Evolutionary conservation across 1,284 basidiomycete genomes (phyloP), one percentile per base, ranked within the genome.

Genomic region (Boletus smithii): DNA sequence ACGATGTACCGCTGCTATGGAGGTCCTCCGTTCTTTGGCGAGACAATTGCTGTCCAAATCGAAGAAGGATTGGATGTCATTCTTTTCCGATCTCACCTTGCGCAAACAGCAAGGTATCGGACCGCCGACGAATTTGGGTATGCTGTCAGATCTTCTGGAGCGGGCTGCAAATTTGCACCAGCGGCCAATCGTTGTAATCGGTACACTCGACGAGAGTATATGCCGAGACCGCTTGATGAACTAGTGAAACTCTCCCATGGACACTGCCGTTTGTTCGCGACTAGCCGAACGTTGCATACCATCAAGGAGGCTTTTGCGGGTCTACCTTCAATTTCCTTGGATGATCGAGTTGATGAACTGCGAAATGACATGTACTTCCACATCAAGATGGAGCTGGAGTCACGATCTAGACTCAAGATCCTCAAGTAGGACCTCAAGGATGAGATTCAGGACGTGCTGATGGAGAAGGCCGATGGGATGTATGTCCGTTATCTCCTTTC

Each of bases 141-240:
- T 24, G 5, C 14, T 52, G 1, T 34, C 16, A 4, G 30, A 42
- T 11, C 35, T 55, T 4, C 24, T 55, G n/a, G n/a, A n/a, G n/a
- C n/a, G n/a, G n/a, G n/a, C n/a, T n/a, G n/a, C n/a, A n/a, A n/a
- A n/a, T n/a, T n/a, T n/a, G n/a, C n/a, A n/a, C n/a, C n/a, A n/a
- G n/a, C n/a, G n/a, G n/a, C n/a, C n/a, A n/a, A n/a, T n/a, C n/a
- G n/a, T n/a, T n/a, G n/a, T n/a, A n/a, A n/a, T n/a, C n/a, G n/a
- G n/a, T n/a, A 53, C 53, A 6, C 35, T 56, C 3, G 56, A 56
- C 8, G 49, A 49, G 36, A 53, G 7, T 27, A 58, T 31, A 16
- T 31, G n/a, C 8, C 30, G 30, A 5, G n/a, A n/a, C n/a, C n/a
- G n/a, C n/a, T n/a, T n/a, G n/a, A n/a, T n/a, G n/a, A n/a, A n/a